phyloP scores from a whole-genome alignment of 208 protist genomes.

The Leishmania lainsoni region DNA sequence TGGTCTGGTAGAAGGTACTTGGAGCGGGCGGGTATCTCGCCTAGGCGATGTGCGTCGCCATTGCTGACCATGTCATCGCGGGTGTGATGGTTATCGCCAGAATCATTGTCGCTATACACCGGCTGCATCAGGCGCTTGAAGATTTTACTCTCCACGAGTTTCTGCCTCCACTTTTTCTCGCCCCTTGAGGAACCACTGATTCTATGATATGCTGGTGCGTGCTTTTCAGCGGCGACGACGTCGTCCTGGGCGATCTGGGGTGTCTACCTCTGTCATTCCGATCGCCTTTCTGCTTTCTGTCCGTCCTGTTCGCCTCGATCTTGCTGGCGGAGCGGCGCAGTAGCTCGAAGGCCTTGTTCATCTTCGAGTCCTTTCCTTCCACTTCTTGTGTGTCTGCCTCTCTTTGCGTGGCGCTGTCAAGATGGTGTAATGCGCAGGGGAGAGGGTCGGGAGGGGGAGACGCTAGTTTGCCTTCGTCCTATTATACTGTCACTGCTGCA shows the following conservation, averaged over 20 bases:
- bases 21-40: conserved; percentile 30
- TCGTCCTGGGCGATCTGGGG: not conserved
- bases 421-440: too few relatives aligned
- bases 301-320: not conserved
- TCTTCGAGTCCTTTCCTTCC: not conserved
- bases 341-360: conserved; percentile 30
- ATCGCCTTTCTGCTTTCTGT: not conserved
- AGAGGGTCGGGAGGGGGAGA: not conserved
- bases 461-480: not conserved
- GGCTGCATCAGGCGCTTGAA: conserved; percentile 33
- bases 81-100: not conserved
- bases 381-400: not conserved
- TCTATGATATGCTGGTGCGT: not conserved
- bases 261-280: not conserved
- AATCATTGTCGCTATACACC: not conserved
- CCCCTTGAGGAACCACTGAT: not conserved
- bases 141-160: conserved; percentile 28
- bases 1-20: conserved; percentile 33
- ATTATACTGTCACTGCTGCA: not conserved
- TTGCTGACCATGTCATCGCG: not conserved
- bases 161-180: conserved; percentile 30
- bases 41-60: conserved; percentile 15
- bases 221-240: not conserved
- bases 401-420: too few relatives aligned
- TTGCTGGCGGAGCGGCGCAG: conserved; percentile 16